Base-by-base conservation (phyloP, 2,329 filamentous ascomycete genomes). In the Alternaria arborescens region DNA sequence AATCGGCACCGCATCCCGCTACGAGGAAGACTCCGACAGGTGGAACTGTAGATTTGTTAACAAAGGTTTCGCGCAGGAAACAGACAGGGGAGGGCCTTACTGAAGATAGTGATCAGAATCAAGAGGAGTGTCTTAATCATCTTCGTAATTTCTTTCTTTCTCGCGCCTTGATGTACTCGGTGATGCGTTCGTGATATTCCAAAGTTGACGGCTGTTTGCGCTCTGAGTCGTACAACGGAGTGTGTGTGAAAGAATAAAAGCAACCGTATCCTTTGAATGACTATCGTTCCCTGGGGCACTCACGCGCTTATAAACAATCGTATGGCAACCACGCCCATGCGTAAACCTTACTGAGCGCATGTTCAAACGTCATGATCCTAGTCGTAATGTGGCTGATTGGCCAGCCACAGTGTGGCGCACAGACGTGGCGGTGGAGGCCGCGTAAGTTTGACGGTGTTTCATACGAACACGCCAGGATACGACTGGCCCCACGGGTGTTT, bases 1-100 rank as follows among this genome's bases (percentile, higher is more conserved):
- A 68, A 62, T 85, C 82, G 22, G 77, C 76, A 61, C 82, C 82
- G 70, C 82, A 84, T 62, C 82, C 83, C n/a, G 82, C 78, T 50
- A 84, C 76, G 57, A 81, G 66, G 72, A 80, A 81, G 69, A 83
- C 82, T 58, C 81, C 82, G 12, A 84, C 62, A 20, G 82, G 82
- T n/a, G 82, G 82, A 41, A 83, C 80, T 82, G 66, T 14, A 14
- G 7, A 30, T n/a, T 24, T 28, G 24, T 52, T 52, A 54, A 43
- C 26, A 16, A 30, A 8, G 24, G 32, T 20, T 6, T 32, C 16
- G 46, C 3, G 30, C 14, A 32, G 1, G 38, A 12, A 5, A 18
- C 10, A 38, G 44, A 14, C 6, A 24, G 48, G 41, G 3, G 20
- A n/a, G 38, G n/a, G 18, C 8, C 62, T 32, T 74, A 81, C 80